Evolutionary conservation across 768 basidiomycete genomes (phyloP).

Genomic region (Lanmaoa rubissima): DNA sequence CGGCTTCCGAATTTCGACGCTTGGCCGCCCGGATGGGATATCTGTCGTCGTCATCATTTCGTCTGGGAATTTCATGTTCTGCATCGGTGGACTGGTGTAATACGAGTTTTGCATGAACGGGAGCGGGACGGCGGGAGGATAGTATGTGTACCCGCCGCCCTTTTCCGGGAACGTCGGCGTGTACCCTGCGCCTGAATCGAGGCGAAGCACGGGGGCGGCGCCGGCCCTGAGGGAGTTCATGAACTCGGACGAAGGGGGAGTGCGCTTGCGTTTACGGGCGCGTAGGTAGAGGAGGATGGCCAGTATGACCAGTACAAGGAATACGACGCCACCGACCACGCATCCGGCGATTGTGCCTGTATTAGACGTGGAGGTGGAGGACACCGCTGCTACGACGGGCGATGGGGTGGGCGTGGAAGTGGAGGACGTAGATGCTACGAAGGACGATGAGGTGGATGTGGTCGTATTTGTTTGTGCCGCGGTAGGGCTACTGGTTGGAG

Average conservation of each 20-base stretch:
- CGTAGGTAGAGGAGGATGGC: constrained; percentile 42
- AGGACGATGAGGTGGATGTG: background rate
- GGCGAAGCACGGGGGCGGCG: constrained; percentile 25
- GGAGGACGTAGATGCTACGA: constrained; percentile 8
- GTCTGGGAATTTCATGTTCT: constrained; percentile 16
- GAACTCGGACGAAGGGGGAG: constrained; percentile 63
- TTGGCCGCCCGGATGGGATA: constrained; percentile 10
- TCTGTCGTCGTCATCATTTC: constrained; percentile 9
- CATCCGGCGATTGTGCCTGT: constrained; percentile 54
- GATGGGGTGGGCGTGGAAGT: background rate
- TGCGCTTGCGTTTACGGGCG: constrained; percentile 38
- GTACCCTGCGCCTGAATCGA: constrained; percentile 23
- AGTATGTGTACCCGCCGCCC: background rate
- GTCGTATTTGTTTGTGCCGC: background rate
- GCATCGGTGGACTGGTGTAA: constrained; percentile 2
- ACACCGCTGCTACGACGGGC: constrained; percentile 6
- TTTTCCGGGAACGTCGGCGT: constrained; percentile 19
- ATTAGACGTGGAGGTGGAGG: constrained; percentile 15
- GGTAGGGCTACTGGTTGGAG: background rate
- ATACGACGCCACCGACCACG: constrained; percentile 47
- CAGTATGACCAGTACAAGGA: constrained; percentile 36
- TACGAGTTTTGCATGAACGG: constrained; percentile 18
- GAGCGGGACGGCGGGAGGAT: constrained; percentile 6
- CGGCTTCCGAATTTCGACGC: constrained; percentile 14
- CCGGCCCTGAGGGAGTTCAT: constrained; percentile 32